These are phyloP conservation scores for Diplotaxis tenuifolia DNA, from an alignment of 345 rosid genomes.

Conservation along the genomic window DNA sequence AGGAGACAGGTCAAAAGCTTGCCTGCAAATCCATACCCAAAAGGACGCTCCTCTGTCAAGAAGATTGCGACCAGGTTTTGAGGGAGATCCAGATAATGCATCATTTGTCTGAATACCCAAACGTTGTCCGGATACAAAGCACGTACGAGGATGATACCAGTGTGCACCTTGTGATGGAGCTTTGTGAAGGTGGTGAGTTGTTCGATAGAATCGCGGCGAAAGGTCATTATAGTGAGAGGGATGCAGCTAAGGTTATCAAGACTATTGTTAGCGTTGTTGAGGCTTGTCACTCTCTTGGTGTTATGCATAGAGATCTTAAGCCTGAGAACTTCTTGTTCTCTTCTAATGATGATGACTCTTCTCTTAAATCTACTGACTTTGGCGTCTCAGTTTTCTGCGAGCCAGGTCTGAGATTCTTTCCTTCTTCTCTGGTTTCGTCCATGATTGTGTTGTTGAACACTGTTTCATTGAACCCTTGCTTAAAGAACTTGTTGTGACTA, in stretches of 20 bases:
- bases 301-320: conserved; percentile 73
- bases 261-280: conserved; percentile 77
- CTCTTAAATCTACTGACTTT: conserved; percentile 82
- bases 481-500: background rate
- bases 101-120: conserved; percentile 61
- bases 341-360: conserved; percentile 59
- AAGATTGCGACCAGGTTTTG: conserved; percentile 75
- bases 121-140: conserved; percentile 57
- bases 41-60: conserved; percentile 63
- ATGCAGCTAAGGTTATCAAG: conserved; percentile 70
- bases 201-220: conserved; percentile 69
- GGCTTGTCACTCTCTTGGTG: conserved; percentile 75
- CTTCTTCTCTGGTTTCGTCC: background rate
- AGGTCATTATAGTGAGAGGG: conserved; percentile 73
- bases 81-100: conserved; percentile 92
- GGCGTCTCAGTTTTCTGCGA: conserved; percentile 73
- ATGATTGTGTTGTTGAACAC: background rate
- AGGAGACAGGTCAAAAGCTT: conserved; percentile 40
- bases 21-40: conserved; percentile 88
- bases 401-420: conserved; percentile 57
- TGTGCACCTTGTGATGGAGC: conserved; percentile 82
- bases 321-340: conserved; percentile 77
- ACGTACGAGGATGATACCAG: conserved; percentile 50
- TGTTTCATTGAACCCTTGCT: background rate
- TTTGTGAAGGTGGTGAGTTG: conserved; percentile 75